These are phyloP conservation scores for Backusella parvicylindrica DNA, from an alignment of 192 early-diverging fungal genomes.

Conservation along the genomic window DNA sequence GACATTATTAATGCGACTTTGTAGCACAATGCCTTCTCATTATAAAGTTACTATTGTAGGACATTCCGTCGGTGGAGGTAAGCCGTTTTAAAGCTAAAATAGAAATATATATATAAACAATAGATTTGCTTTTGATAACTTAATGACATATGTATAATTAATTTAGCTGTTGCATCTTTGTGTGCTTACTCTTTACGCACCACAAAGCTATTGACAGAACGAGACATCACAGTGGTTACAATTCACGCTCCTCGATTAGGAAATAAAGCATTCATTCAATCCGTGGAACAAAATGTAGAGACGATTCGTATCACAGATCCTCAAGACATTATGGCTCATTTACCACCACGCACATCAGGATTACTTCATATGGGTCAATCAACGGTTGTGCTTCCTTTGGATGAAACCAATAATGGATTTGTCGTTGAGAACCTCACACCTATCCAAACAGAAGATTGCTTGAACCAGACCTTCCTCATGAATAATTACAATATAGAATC, in stretches of 20 bases:
- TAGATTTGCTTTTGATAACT: background rate
- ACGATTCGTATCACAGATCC: conserved; percentile 22
- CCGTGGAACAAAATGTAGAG: conserved; percentile 2
- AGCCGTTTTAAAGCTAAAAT: background rate
- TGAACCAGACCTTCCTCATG: background rate
- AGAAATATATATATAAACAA: background rate
- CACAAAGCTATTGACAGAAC: conserved; percentile 12
- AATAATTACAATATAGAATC: background rate
- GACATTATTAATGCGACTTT: conserved; percentile 24
- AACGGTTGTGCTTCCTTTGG: background rate
- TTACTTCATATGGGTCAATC: conserved; percentile 13
- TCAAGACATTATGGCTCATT: conserved; percentile 21
- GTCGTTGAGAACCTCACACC: background rate
- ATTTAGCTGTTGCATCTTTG: conserved; percentile 23
- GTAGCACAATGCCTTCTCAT: conserved; percentile 12
- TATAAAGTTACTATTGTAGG: conserved; percentile 27
- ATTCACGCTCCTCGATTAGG: conserved; percentile 24
- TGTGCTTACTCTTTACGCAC: conserved; percentile 24
- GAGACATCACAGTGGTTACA: conserved; percentile 11
- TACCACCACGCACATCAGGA: conserved; percentile 26
- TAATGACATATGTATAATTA: background rate
- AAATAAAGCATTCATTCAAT: conserved; percentile 9
- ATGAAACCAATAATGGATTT: background rate
- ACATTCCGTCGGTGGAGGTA: conserved; percentile 23
- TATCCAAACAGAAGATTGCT: background rate